phyloP scores from a whole-genome alignment of 2,329 filamentous ascomycete species.

The Alternaria sp. region DNA sequence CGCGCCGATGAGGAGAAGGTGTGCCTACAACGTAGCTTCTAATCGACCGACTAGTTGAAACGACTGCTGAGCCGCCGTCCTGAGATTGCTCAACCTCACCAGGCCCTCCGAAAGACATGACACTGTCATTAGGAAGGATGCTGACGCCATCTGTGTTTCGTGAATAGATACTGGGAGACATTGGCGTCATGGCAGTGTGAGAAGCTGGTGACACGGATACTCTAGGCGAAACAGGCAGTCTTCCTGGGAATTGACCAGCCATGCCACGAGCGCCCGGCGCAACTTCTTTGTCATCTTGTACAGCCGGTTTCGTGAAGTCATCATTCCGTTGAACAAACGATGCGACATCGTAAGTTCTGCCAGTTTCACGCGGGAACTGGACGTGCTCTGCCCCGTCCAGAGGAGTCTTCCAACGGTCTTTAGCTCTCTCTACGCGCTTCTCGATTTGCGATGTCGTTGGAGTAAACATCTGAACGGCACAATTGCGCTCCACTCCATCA shows the following conservation, averaged over 20 bases:
- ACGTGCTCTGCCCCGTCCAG: slow-evolving; percentile 45
- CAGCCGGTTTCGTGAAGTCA: neutral
- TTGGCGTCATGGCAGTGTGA: slow-evolving; percentile 28
- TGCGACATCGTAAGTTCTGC: slow-evolving; percentile 24
- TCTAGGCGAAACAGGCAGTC: neutral
- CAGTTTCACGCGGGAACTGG: slow-evolving; percentile 36
- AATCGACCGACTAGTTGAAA: slow-evolving; percentile 53
- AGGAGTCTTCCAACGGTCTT: slow-evolving; percentile 52
- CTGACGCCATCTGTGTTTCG: slow-evolving; percentile 50
- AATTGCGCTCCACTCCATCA: neutral
- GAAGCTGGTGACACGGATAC: slow-evolving; percentile 14
- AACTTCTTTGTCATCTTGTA: neutral
- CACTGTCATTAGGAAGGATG: slow-evolving; percentile 44
- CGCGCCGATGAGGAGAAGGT: slow-evolving; percentile 29
- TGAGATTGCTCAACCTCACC: slow-evolving; percentile 11
- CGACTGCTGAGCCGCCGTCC: slow-evolving; percentile 48
- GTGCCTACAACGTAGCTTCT: slow-evolving; percentile 51
- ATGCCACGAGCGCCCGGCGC: too few species aligned
- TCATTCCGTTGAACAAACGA: slow-evolving; percentile 5
- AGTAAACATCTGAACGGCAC: slow-evolving; percentile 11
- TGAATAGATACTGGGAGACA: slow-evolving; percentile 58
- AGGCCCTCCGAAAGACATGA: slow-evolving; percentile 32
- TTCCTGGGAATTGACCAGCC: neutral
- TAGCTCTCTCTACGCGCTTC: slow-evolving; percentile 46
- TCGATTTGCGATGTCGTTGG: slow-evolving; percentile 51